Evolutionary conservation across 2,329 filamentous ascomycete genomes (phyloP), one percentile per base, ranked within the genome.

Genomic region (Arachnopeziza araneosa): DNA sequence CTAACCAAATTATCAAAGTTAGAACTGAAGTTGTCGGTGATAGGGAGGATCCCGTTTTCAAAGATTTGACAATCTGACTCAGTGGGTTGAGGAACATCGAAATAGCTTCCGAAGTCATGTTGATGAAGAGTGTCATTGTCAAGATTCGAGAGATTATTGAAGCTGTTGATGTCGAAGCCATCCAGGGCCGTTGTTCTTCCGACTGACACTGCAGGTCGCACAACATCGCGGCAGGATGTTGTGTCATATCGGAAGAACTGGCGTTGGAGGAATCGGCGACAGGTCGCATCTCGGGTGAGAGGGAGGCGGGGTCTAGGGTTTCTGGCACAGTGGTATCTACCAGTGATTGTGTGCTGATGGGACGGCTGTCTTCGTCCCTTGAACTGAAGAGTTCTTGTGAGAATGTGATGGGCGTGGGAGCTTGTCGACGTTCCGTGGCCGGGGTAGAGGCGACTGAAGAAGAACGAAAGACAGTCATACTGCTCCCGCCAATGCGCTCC

Each of bases 201-300:
- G 90, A 93, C 88, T 86, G 95, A 98, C 95, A 99, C 95, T 89
- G 95, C 95, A 96, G 95, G 95, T 96, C 95, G 76, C 89, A 98
- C 95, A 98, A 97, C 93, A 97, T 88, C 93, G 84, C 95, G 83
- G 95, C 95, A 98, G 95, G 93, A 96, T 96, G 93, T 97, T 97
- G 95, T 97, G 93, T 95, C 95, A 85, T 80, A 84, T 96, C 91
- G 86, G 90, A 83, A 79, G 69, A 70, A 66, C 63, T 67, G 65
- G 68, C 69, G 68, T 67, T 69, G 66, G 70, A 64, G 55, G 63
- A 62, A 49, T 85, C 82, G 63, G 78, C 71, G 30, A 84, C 76
- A 17, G 84, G 81, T 48, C 75, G 73, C 21, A 85, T 76, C 61
- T 79, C 76, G 8, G 84, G 84, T 0, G 85, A 87, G 22, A 87